phyloP scores from a whole-genome alignment of 2,329 filamentous ascomycete genomes.

The Zalaria obscura region DNA sequence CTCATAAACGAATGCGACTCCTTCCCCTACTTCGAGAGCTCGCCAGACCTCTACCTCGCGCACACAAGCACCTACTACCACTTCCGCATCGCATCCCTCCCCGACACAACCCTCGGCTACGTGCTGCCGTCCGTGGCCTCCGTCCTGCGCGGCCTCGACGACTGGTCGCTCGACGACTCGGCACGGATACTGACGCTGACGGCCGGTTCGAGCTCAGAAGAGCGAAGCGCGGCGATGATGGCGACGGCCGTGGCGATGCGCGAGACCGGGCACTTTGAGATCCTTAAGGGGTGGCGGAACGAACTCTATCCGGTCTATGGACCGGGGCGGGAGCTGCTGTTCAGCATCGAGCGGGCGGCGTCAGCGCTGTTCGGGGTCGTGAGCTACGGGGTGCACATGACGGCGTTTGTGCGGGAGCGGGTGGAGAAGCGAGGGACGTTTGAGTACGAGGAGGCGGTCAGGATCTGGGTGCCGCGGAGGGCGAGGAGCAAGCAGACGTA shows the following conservation, averaged over 20 bases:
- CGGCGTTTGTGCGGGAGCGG: constrained; percentile 45
- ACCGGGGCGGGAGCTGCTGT: constrained; percentile 45
- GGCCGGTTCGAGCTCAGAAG: no score
- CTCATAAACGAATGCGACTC: constrained; percentile 44
- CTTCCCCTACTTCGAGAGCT: constrained; percentile 60
- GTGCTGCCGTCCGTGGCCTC: constrained; percentile 47
- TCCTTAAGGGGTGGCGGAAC: constrained; percentile 66
- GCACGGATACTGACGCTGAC: constrained; percentile 47
- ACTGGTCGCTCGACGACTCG: constrained; percentile 46
- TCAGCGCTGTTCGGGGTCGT: constrained; percentile 60
- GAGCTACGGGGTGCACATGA: constrained; percentile 69
- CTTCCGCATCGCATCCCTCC: constrained; percentile 53
- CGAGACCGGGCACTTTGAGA: constrained; percentile 53
- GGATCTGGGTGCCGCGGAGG: constrained; percentile 73
- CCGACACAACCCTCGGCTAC: constrained; percentile 46
- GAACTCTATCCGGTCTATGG: constrained; percentile 69
- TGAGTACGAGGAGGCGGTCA: constrained; percentile 38
- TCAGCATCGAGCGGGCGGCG: constrained; percentile 65
- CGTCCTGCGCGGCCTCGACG: constrained; percentile 38
- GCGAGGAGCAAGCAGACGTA: constrained; percentile 73
- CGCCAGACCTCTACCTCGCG: constrained; percentile 40
- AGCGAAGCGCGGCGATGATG: constrained; percentile 45
- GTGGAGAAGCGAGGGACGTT: constrained; percentile 7
- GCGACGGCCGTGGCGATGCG: constrained; percentile 54
- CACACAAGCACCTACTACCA: constrained; percentile 37